Conservation (phyloP, 2,329 filamentous ascomycete genomes). For the Pseudogymnoascus sp. region DNA sequence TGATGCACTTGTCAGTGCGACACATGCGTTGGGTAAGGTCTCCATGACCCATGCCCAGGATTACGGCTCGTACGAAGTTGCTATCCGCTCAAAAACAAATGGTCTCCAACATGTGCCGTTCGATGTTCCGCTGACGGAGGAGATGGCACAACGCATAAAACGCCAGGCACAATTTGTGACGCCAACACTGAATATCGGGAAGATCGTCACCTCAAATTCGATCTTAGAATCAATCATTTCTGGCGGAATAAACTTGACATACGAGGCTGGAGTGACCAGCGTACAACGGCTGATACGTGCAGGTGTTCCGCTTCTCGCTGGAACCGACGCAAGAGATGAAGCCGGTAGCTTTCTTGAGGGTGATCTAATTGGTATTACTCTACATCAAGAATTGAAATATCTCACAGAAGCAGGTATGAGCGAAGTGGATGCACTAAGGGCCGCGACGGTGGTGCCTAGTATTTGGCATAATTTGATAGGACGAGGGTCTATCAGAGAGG, state of each 20-base stretch:
- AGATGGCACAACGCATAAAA: constrained; percentile 16
- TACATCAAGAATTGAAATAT: constrained; percentile 9
- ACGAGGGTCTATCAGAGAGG: constrained; percentile 7
- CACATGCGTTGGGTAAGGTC: constrained; percentile 13
- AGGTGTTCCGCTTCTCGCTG: constrained; percentile 10
- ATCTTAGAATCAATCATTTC: not conserved
- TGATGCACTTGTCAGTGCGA: constrained; percentile 16
- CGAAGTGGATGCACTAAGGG: constrained; percentile 4
- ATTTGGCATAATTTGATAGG: constrained; percentile 9
- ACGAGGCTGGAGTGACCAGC: not conserved
- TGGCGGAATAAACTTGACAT: not conserved
- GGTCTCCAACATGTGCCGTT: constrained; percentile 23
- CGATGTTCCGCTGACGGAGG: constrained; percentile 16
- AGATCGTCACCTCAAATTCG: constrained; percentile 5
- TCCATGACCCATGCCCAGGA: constrained; percentile 20
- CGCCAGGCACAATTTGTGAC: constrained; percentile 17
- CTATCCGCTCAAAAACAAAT: constrained; percentile 17
- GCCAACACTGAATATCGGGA: constrained; percentile 21
- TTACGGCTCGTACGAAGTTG: constrained; percentile 14
- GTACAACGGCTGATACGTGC: not conserved
- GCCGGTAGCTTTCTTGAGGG: not conserved
- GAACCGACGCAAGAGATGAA: constrained; percentile 7
- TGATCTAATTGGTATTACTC: constrained; percentile 6
- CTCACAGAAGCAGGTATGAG: constrained; percentile 8
- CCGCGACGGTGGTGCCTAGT: constrained; percentile 8